Percentiles rank a stretch among this genome's conserved stretches.
These are phyloP conservation scores for Psilocybe sp. DNA, from an alignment of 768 basidiomycete genomes.

Conservation along the genomic window DNA sequence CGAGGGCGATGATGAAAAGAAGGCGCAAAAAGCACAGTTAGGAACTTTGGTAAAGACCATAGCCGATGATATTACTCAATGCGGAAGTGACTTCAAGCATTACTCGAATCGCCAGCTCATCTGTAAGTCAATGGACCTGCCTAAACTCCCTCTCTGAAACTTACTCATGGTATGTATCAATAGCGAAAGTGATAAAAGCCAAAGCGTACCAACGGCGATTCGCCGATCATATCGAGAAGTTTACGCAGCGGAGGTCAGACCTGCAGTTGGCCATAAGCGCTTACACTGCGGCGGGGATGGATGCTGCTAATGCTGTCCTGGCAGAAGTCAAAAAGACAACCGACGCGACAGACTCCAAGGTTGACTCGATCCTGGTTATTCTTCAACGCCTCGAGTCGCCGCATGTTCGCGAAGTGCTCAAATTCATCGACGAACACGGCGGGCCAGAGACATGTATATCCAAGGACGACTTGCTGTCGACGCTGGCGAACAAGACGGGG, in stretches of 20 bases:
- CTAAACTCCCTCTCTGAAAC: too few species aligned
- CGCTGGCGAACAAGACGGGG: conserved; percentile 19
- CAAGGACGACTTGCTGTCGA: conserved; percentile 25
- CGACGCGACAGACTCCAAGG: conserved; percentile 17
- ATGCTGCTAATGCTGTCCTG: conserved; percentile 25
- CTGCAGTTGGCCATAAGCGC: conserved; percentile 28
- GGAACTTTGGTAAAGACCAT: conserved; percentile 20
- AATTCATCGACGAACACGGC: conserved; percentile 31
- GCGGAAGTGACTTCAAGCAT: conserved; percentile 36
- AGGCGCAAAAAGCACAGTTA: conserved; percentile 22
- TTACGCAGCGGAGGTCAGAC: conserved; percentile 26
- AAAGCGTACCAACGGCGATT: conserved; percentile 32
- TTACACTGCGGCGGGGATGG: conserved; percentile 29
- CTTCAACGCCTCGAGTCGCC: conserved; percentile 31
- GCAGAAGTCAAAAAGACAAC: conserved; percentile 16
- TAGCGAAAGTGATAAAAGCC: conserved; percentile 27
- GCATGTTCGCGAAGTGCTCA: conserved; percentile 28
- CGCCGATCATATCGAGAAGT: conserved; percentile 25
- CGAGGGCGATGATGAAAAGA: conserved; percentile 22
- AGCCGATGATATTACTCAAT: conserved; percentile 34
- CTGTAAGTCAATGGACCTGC: conserved; percentile 13
- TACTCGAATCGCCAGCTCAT: conserved; percentile 33
- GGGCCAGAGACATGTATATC: conserved; percentile 27
- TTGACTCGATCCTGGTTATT: conserved; percentile 21
- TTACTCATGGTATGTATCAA: neutral